Base-by-base conservation (phyloP, 1,139 yeast genomes). In the Yamadazyma epiphylla region DNA sequence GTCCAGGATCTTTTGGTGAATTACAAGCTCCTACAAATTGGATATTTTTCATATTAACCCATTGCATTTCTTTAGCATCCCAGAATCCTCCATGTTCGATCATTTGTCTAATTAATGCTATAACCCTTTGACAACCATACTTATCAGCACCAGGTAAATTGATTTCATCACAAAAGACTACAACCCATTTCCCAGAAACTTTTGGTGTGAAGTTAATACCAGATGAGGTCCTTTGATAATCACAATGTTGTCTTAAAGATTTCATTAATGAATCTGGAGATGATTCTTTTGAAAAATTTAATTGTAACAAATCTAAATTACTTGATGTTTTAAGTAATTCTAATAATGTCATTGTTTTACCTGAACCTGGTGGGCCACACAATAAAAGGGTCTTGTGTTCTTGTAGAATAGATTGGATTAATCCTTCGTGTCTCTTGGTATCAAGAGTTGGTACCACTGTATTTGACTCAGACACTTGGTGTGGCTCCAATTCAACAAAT, bases 311-410 rank as follows among this genome's bases (percentile, higher is more conserved):
- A 23, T 80, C 85, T 36, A 78, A 61, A 16, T 69, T 64, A 0
- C 79, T 71, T 0, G 81, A 66, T 32, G 67, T 69, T 29, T 85
- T 63, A 26, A 91, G 55, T 0, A 88, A 80, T 32, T 81, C 78
- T 42, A 85, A 70, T 17, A 91, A 58, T 0, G 91, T 80, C 97
- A 89, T 89, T 0, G 97, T 89, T 51, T 91, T 91, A 39, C 98
- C 98, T 0, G 96, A 83, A 3, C 98, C 98, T 0, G 98, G 97
- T 0, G 97, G 97, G 4, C 98, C 98, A 58, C 96, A 88, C 20
- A 91, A 64, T 19, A 91, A 63, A 15, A 87, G 54, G 0, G 94
- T 77, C 28, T 62, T 60, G 35, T 74, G 82, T 27, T 77, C 76
- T 23, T 66, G 64, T 24, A 89, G 49, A 5, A 85, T 55, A 0